Base-by-base conservation (phyloP, 345 rosid species). In the Bruguiera gymnorhiza region DNA sequence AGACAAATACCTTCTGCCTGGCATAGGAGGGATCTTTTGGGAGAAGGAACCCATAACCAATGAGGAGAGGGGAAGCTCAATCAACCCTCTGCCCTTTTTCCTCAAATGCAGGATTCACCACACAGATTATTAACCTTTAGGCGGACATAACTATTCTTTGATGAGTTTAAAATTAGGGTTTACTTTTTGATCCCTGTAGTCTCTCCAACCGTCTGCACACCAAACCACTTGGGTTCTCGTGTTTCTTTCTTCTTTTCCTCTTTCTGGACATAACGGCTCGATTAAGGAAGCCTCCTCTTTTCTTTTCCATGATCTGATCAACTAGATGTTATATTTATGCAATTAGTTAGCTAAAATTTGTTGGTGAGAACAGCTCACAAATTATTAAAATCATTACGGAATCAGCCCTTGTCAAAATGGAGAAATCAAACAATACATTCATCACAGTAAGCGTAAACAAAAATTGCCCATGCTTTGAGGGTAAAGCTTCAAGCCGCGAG, bases 41-140 rank as follows among this genome's bases (percentile, higher is more conserved):
- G 75, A 66, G 74, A 78, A 66, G 81, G 74, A 76, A 84, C 48
- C 92, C 96, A 92, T 3, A 75, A 77, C 96, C 96, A 92, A 5
- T 79, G 81, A 52, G 97, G 92, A 2, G 68, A 66, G 60, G 62
- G 64, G 6, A 77, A 67, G 76, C 78, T 81, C 8, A 64, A 53
- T 20, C 10, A 9, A 39, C 15, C 48, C 4, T 69, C 67, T 76
- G 81, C 97, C 97, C 91, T 71, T 75, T 83, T 56, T 82, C 83
- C 0, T 83, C 64, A 63, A 94, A 85, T 39, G 83, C 62, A 24
- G 58, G 62, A 70, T 89, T 84, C 9, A 95, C 83, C 26, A 68
- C 54, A 39, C 30, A 52, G 70, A 89, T 48, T 19, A 9, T 51
- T 52, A 32, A 27, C 37, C 62, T 32, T 31, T 29, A 13, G 7